These are phyloP conservation scores for Diplodia seriata DNA, from an alignment of 2,329 filamentous ascomycete genomes.

Conservation along the genomic window DNA sequence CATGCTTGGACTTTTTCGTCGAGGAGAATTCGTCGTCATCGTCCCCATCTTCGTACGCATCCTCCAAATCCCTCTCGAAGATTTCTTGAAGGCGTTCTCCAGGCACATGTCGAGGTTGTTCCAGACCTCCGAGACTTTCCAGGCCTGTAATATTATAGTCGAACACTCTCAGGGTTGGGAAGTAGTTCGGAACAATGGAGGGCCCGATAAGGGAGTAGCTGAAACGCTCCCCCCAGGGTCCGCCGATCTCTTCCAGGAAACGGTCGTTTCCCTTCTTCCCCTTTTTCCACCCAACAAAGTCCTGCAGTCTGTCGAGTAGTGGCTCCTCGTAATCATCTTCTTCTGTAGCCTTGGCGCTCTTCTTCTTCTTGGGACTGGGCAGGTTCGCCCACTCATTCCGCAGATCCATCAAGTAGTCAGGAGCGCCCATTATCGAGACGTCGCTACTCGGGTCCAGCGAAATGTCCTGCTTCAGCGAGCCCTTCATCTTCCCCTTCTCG, in stretches of 20 bases:
- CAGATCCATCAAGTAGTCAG: slow-evolving; percentile 80
- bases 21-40: slow-evolving; percentile 39
- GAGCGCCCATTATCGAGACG: slow-evolving; percentile 70
- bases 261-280: slow-evolving; percentile 59
- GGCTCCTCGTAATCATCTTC: slow-evolving; percentile 32
- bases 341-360: slow-evolving; percentile 1
- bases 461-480: slow-evolving; percentile 31
- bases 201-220: slow-evolving; percentile 80
- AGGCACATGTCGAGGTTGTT: slow-evolving; percentile 37
- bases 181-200: slow-evolving; percentile 91
- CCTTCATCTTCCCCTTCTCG: slow-evolving; percentile 51
- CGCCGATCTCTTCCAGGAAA: slow-evolving; percentile 73
- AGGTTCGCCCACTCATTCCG: slow-evolving; percentile 79
- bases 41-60: slow-evolving; percentile 48
- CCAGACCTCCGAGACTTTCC: slow-evolving; percentile 50
- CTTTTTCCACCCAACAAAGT: slow-evolving; percentile 34
- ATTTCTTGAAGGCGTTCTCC: slow-evolving; percentile 41
- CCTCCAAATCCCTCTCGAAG: slow-evolving; percentile 33
- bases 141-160: slow-evolving; percentile 91
- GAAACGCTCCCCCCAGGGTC: slow-evolving; percentile 83
- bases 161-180: slow-evolving; percentile 85
- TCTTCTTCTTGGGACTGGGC: slow-evolving; percentile 58
- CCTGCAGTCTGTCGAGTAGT: slow-evolving; percentile 29
- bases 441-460: slow-evolving; percentile 48
- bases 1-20: slow-evolving; percentile 50